Evolutionary conservation across 164 flowering plant species (phyloP).

Genomic region (Malania oleifera): DNA sequence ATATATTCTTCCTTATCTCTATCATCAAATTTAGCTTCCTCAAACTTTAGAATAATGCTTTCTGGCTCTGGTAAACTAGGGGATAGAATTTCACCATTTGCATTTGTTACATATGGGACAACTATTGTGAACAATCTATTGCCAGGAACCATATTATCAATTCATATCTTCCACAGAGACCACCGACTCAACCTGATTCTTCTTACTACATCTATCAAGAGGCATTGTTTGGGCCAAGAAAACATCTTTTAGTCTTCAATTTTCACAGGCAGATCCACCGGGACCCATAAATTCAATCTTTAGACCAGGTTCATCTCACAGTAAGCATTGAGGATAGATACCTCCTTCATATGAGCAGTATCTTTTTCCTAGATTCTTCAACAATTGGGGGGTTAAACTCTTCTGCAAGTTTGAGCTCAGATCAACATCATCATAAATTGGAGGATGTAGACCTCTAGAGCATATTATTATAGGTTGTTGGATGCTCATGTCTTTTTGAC

Average conservation of each 20-base stretch:
- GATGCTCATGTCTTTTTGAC: slow-evolving; percentile 7
- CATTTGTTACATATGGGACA: slow-evolving; percentile 14
- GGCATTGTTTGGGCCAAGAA: neutral
- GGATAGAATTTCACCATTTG: slow-evolving; percentile 10
- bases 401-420: neutral
- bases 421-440: slow-evolving; percentile 7
- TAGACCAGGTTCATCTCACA: slow-evolving; percentile 4
- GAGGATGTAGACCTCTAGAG: slow-evolving; percentile 2
- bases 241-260: slow-evolving; percentile 4
- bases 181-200: slow-evolving; percentile 12
- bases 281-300: slow-evolving; percentile 8
- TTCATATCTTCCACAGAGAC: slow-evolving; percentile 9
- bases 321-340: slow-evolving; percentile 14
- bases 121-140: slow-evolving; percentile 6
- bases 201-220: neutral
- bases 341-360: slow-evolving; percentile 1
- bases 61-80: slow-evolving; percentile 16
- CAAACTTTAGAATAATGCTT: slow-evolving; percentile 14
- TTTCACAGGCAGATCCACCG: slow-evolving; percentile 2
- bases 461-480: slow-evolving; percentile 5
- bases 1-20: slow-evolving; percentile 22
- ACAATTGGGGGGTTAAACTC: neutral
- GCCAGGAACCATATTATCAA: neutral
- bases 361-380: slow-evolving; percentile 8
- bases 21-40: slow-evolving; percentile 21